Conservation (phyloP, 2,329 filamentous ascomycete species). For the Claviceps arundinis region DNA sequence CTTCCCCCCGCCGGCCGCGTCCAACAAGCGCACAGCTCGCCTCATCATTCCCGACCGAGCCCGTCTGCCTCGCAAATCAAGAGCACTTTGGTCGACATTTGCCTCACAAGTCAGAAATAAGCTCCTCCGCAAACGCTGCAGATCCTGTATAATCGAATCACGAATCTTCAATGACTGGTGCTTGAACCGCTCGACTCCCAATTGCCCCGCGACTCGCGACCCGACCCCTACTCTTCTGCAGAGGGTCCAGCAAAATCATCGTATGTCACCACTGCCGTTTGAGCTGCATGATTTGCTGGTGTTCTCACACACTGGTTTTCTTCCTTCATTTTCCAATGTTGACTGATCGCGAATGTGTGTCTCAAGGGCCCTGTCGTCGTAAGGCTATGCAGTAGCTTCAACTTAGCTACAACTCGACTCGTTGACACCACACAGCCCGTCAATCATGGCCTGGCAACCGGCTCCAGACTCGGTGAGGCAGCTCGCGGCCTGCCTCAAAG, state of each 20-base stretch:
- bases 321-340: background rate
- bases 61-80: slow-evolving; percentile 1
- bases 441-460: slow-evolving; percentile 84
- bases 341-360: background rate
- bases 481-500: slow-evolving; percentile 76
- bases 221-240: background rate
- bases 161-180: background rate
- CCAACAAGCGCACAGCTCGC: slow-evolving; percentile 8
- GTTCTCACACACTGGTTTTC: background rate
- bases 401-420: background rate
- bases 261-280: slow-evolving; percentile 1
- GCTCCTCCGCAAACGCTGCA: background rate
- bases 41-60: slow-evolving; percentile 2
- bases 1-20: slow-evolving; percentile 5
- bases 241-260: background rate
- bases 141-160: background rate
- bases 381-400: background rate
- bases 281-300: background rate
- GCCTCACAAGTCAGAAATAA: background rate
- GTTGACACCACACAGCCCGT: background rate
- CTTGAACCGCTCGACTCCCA: background rate
- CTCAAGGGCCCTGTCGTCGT: background rate
- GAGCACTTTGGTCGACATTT: background rate
- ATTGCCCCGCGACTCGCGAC: background rate
- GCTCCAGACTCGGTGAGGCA: slow-evolving; percentile 76